Evolutionary conservation across 1,284 basidiomycete species (phyloP), one percentile per base, ranked within the genome.

Genomic region (Naganishia albida): DNA sequence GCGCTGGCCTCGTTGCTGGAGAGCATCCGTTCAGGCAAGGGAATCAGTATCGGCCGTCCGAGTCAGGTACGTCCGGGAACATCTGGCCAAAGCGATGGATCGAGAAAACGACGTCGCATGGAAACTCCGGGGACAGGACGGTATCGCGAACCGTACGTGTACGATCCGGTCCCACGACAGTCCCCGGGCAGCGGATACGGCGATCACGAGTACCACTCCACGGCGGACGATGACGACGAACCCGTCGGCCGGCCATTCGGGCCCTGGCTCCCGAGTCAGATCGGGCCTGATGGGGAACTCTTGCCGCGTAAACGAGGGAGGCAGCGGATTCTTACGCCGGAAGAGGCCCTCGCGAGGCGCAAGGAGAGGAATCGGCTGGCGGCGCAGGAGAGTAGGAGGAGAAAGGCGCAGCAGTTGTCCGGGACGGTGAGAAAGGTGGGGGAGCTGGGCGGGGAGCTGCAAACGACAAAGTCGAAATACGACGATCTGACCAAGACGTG

Each of bases 331-430:
- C 28, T 66, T 15, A 62, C 57, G 16, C 50, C 44, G 50, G 62
- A 67, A 62, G 62, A 64, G 23, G 52, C 63, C 28, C 16, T 66
- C 44, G 48, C 67, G 54, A 39, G 68, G 25, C 46, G 64, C 23
- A 65, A 65, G 48, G 64, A 65, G 50, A 40, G 56, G 40, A 65
- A 65, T 49, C 25, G 64, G 26, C 7, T 65, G 13, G 64, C 64
- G 1, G 64, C 64, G 20, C 56, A 59, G 48, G 64, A 65, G 42
- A 65, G 64, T 20, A 59, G 64, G 46, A 60, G 56, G 64, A 59
- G 43, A 46, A 65, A 65, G 42, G 56, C 55, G 15, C 48, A 51
- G 55, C 42, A 52, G 46, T 43, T 65, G 40, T 50, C 49, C 10
- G 64, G 56, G n/a, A 65, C 50, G 38, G 48, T 44, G 26, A 43